These are phyloP conservation scores for Kodamaea derodonti DNA, from an alignment of 1,139 yeast species.

Conservation along the genomic window DNA sequence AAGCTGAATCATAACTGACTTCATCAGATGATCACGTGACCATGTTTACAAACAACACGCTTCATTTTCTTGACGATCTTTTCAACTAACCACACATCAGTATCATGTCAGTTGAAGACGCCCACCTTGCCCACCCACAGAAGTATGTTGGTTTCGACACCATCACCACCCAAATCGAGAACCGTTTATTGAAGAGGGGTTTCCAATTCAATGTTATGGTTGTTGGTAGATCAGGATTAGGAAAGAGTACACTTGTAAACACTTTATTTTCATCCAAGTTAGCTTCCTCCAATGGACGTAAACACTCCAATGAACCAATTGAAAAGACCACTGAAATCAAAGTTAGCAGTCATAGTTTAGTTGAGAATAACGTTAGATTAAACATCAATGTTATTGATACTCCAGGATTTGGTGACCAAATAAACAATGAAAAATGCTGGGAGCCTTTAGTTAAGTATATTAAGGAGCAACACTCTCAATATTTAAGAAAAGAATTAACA, in stretches of 20 bases:
- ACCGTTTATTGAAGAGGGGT: conserved; percentile 85
- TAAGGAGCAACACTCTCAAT: conserved; percentile 93
- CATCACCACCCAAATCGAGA: conserved; percentile 92
- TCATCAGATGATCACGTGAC: no score
- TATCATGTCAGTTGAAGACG: conserved; percentile 16
- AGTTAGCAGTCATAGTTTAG: conserved; percentile 60
- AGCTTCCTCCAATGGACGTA: conserved; percentile 71
- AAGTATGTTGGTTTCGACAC: conserved; percentile 93
- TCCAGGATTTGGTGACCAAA: conserved; percentile 97
- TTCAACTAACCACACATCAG: not conserved
- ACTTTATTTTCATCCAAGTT: conserved; percentile 84
- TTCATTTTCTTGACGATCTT: not conserved
- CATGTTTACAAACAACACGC: conserved; percentile 5
- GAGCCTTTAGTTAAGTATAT: conserved; percentile 93
- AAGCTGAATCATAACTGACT: no score
- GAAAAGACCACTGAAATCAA: conserved; percentile 88
- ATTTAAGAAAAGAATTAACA: conserved; percentile 90
- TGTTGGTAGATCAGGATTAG: conserved; percentile 93
- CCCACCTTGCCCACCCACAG: conserved; percentile 28
- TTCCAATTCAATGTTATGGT: conserved; percentile 93
- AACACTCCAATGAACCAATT: conserved; percentile 61
- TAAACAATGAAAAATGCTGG: conserved; percentile 95
- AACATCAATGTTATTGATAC: conserved; percentile 89
- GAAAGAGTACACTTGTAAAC: conserved; percentile 87
- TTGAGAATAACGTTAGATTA: conserved; percentile 84